phyloP scores from a whole-genome alignment of 2,329 filamentous ascomycete species.

The Aspergillus sergii region DNA sequence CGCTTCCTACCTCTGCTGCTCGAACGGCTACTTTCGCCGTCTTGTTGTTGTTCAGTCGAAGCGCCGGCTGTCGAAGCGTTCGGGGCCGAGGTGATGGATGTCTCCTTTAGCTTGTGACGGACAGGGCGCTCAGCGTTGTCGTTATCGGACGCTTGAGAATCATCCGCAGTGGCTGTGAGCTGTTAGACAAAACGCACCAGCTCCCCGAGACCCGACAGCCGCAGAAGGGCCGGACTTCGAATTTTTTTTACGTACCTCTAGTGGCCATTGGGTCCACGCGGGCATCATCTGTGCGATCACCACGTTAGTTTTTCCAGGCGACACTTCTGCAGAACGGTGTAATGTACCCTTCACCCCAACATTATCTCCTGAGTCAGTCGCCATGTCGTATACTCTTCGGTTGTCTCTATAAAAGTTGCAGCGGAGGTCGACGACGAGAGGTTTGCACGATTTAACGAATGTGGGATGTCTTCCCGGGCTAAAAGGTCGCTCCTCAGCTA shows the following conservation, averaged over 20 bases:
- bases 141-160: constrained; percentile 39
- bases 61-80: constrained; percentile 17
- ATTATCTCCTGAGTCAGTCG: constrained; percentile 16
- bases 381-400: constrained; percentile 15
- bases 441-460: neutral
- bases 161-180: constrained; percentile 23
- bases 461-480: neutral
- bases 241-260: constrained; percentile 15
- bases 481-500: neutral
- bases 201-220: neutral
- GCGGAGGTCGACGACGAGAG: neutral
- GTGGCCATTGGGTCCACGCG: constrained; percentile 15
- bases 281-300: constrained; percentile 8
- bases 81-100: constrained; percentile 54
- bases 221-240: neutral
- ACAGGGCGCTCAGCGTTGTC: constrained; percentile 58
- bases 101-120: constrained; percentile 63
- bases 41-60: constrained; percentile 13
- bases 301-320: neutral
- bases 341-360: constrained; percentile 17
- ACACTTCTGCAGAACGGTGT: neutral
- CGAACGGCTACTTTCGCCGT: constrained; percentile 20
- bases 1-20: constrained; percentile 37
- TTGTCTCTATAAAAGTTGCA: neutral
- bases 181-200: constrained; percentile 5